Percentiles rank a stretch among this genome's conserved stretches.
These are phyloP conservation scores for Trichoderma guizhouense DNA, from an alignment of 2,329 filamentous ascomycete genomes.

Conservation along the genomic window DNA sequence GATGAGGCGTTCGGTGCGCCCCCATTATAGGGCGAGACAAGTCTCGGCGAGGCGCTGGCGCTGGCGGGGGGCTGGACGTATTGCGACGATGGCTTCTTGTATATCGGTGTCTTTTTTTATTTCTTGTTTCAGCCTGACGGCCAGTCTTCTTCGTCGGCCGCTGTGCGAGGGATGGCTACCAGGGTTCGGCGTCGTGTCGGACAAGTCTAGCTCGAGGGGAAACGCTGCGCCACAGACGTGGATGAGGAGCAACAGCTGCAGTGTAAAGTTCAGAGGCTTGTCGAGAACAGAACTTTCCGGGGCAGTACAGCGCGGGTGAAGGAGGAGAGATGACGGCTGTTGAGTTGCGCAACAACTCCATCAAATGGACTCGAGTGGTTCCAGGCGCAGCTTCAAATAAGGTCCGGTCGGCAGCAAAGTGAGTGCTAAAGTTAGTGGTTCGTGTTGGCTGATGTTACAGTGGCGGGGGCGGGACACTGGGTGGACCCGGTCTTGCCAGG, in stretches of 20 bases:
- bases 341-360: slow-evolving; percentile 7
- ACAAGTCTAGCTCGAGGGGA: background rate
- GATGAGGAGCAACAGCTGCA: background rate
- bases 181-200: background rate
- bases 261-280: background rate
- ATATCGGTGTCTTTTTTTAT: background rate
- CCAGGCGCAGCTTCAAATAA: slow-evolving; percentile 7
- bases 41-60: slow-evolving; percentile 10
- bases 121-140: background rate
- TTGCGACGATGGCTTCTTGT: background rate
- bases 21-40: slow-evolving; percentile 20
- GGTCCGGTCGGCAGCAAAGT: background rate
- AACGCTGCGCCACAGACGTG: slow-evolving; percentile 3
- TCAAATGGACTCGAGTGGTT: background rate
- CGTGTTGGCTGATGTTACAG: slow-evolving; percentile 20
- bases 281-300: background rate
- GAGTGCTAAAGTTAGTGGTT: slow-evolving; percentile 13
- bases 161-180: background rate
- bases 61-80: background rate
- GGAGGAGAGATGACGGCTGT: background rate
- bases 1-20: slow-evolving; percentile 22
- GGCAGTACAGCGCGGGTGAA: background rate
- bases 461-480: slow-evolving; percentile 32
- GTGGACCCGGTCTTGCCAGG: slow-evolving; percentile 11
- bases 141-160: background rate